These are phyloP conservation scores for Trichoderma asperelloides DNA, from an alignment of 495 filamentous ascomycete species.

Conservation along the genomic window DNA sequence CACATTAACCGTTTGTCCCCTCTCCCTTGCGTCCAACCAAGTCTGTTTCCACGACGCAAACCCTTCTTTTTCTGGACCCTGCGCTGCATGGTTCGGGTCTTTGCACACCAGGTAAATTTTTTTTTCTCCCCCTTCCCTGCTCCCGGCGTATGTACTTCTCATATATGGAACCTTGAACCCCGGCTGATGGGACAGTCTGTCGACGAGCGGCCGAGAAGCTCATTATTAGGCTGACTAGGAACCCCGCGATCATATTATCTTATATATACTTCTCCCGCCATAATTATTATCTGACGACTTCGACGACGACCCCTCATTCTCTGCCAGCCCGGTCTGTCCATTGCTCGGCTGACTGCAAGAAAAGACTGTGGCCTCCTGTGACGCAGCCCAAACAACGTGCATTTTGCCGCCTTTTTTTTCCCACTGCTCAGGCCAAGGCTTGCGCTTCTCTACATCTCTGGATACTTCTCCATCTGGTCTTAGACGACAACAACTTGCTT, in stretches of 20 bases:
- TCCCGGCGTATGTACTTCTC: not conserved
- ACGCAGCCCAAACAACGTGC: not conserved
- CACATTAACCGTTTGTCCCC: constrained; percentile 5
- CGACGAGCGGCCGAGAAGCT: not conserved
- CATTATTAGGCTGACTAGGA: not conserved
- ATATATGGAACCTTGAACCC: not conserved
- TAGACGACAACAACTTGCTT: not conserved
- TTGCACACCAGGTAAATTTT: not conserved
- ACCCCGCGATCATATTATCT: constrained; percentile 1
- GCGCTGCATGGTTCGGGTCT: constrained; percentile 3
- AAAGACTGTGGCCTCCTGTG: not conserved
- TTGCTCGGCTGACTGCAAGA: not conserved
- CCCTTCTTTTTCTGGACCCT: constrained; percentile 1
- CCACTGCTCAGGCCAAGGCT: too few relatives aligned
- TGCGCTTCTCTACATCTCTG: too few relatives aligned
- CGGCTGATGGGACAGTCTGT: not conserved
- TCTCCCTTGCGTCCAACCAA: not conserved
- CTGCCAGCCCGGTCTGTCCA: not conserved
- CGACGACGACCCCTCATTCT: constrained; percentile 4
- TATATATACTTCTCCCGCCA: not conserved
- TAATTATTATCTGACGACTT: not conserved
- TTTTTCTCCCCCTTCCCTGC: not conserved
- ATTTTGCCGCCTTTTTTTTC: not conserved
- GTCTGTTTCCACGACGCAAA: not conserved
- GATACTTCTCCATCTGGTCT: too few relatives aligned